Evolutionary conservation across 441 rosid genomes (phyloP).

Genomic region (Iberis amara): DNA sequence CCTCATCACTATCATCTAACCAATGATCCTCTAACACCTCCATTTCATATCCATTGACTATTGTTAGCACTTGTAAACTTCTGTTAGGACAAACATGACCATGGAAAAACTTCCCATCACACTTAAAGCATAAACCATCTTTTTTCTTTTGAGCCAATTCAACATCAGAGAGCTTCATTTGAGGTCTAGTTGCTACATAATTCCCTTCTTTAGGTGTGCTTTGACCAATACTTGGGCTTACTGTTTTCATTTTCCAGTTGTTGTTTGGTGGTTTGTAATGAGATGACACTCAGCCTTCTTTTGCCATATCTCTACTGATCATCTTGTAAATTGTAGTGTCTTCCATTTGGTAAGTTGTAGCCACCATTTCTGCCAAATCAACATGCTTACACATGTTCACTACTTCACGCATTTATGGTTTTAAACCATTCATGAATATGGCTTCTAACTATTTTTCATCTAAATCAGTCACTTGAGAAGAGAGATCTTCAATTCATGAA

Average conservation of each 20-base stretch:
- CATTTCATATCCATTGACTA: not conserved
- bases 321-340: too few relatives aligned
- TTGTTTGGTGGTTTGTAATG: too few relatives aligned
- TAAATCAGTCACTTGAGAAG: not conserved
- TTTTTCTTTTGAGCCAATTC: not conserved
- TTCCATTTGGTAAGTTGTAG: too few relatives aligned
- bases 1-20: too few relatives aligned
- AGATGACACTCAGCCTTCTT: too few relatives aligned
- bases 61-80: not conserved
- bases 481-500: not conserved
- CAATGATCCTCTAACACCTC: too few relatives aligned
- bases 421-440: not conserved
- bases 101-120: not conserved
- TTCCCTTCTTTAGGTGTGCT: too few relatives aligned
- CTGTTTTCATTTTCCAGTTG: too few relatives aligned
- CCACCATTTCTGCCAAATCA: too few relatives aligned
- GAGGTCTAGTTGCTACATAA: not conserved
- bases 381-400: not conserved
- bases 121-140: not conserved
- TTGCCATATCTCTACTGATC: too few relatives aligned
- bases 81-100: not conserved
- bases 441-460: not conserved
- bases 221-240: too few relatives aligned
- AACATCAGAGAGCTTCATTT: not conserved
- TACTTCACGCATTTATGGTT: not conserved